Conservation (phyloP, 768 basidiomycete species). For the Lenzites betulinus region DNA sequence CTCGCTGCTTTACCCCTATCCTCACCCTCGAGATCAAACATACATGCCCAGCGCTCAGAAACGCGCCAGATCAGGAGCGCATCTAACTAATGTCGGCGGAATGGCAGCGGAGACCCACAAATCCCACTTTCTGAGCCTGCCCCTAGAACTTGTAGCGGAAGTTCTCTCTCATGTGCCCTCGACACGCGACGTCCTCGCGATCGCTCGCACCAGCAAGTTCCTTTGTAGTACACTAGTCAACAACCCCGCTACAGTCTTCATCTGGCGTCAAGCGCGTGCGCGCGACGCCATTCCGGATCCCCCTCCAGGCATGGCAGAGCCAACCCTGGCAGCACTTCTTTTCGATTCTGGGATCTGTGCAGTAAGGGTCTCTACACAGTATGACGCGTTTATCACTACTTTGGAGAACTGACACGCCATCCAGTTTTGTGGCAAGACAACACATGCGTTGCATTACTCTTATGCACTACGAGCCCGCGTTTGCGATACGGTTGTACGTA, state of each 20-base stretch:
- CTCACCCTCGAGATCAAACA: too few species aligned
- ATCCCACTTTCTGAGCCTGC: conserved; percentile 36
- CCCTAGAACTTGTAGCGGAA: conserved; percentile 66
- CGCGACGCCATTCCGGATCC: conserved; percentile 44
- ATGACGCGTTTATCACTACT: not conserved
- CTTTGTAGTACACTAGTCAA: conserved; percentile 51
- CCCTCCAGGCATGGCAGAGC: conserved; percentile 48
- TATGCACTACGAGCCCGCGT: conserved; percentile 50
- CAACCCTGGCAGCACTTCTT: conserved; percentile 63
- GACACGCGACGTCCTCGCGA: conserved; percentile 56
- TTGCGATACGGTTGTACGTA: conserved; percentile 41
- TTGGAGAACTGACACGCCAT: not conserved
- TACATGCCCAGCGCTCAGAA: too few species aligned
- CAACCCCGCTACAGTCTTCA: conserved; percentile 46
- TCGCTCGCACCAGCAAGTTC: conserved; percentile 58
- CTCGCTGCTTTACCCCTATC: too few species aligned
- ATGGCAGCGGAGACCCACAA: too few species aligned
- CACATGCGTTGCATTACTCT: conserved; percentile 44
- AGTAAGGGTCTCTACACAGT: conserved; percentile 35
- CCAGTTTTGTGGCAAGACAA: conserved; percentile 43
- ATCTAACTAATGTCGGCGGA: too few species aligned
- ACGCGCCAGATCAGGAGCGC: too few species aligned
- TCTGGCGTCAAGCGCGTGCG: conserved; percentile 60
- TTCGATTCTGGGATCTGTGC: conserved; percentile 61
- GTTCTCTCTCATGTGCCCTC: conserved; percentile 55